These are phyloP conservation scores for Clavariopsis aquatica DNA, from an alignment of 495 filamentous ascomycete genomes.

Conservation along the genomic window DNA sequence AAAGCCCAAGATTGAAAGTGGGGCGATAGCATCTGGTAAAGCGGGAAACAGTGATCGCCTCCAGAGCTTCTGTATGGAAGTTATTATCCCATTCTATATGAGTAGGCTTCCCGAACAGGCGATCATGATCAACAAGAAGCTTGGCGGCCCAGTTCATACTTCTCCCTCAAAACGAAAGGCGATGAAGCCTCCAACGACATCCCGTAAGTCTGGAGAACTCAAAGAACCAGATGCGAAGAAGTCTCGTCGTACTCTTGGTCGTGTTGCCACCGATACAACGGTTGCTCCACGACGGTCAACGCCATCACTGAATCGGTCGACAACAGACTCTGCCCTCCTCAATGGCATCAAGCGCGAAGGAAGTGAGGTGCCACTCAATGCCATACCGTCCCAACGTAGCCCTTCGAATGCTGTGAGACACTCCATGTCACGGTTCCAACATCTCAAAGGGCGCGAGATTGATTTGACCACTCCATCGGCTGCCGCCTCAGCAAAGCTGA, in stretches of 20 bases:
- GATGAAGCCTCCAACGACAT: conserved; percentile 44
- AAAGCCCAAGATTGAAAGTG: conserved; percentile 3
- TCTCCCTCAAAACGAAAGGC: conserved; percentile 61
- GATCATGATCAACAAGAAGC: conserved; percentile 76
- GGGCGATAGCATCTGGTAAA: conserved; percentile 35
- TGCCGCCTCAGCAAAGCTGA: conserved; percentile 64
- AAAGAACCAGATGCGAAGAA: conserved; percentile 53
- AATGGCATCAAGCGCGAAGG: conserved; percentile 64
- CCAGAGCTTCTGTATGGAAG: conserved; percentile 84
- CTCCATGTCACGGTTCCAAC: conserved; percentile 46
- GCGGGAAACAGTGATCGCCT: conserved; percentile 54
- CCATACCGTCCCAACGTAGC: conserved; percentile 49
- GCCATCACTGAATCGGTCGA: conserved; percentile 65
- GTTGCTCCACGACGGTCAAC: conserved; percentile 17
- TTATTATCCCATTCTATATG: conserved; percentile 90
- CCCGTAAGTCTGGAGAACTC: conserved; percentile 55
- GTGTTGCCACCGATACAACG: conserved; percentile 67
- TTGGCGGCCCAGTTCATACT: conserved; percentile 71
- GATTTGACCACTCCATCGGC: conserved; percentile 61
- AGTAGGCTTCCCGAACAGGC: conserved; percentile 80
- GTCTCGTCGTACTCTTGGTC: conserved; percentile 63
- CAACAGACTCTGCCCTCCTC: conserved; percentile 58
- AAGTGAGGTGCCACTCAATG: conserved; percentile 60
- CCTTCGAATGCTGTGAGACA: conserved; percentile 44
- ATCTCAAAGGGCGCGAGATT: conserved; percentile 66